phyloP scores from a whole-genome alignment of 176 grass and related monocot genomes.

The Oropetium thomaeum region DNA sequence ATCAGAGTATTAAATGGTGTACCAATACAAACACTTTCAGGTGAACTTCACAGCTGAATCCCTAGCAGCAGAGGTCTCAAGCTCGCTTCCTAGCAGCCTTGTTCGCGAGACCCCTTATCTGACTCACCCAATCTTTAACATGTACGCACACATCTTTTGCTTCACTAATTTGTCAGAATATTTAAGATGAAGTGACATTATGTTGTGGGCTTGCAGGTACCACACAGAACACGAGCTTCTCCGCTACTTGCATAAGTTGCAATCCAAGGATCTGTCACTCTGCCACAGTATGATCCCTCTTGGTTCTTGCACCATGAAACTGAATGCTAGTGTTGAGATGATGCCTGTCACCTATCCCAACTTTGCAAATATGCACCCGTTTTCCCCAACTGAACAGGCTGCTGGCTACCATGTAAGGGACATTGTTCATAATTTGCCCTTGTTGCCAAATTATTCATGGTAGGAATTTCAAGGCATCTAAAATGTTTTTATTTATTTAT shows the following conservation, averaged over 20 bases:
- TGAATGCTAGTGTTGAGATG: conserved; percentile 97
- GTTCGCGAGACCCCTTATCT: conserved; percentile 80
- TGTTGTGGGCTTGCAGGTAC: conserved; percentile 62
- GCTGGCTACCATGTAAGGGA: conserved; percentile 74
- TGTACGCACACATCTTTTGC: conserved; percentile 38
- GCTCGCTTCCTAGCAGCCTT: conserved; percentile 64
- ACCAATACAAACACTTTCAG: conserved; percentile 44
- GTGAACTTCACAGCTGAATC: conserved; percentile 86
- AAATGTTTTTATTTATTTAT: conserved; percentile 31
- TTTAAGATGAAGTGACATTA: conserved; percentile 13
- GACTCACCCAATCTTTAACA: conserved; percentile 87
- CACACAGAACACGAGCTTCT: conserved; percentile 98
- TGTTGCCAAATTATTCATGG: background rate
- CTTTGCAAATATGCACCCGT: conserved; percentile 88
- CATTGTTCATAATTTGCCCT: background rate
- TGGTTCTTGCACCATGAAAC: conserved; percentile 99
- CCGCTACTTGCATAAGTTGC: conserved; percentile 89
- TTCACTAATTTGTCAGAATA: conserved; percentile 2
- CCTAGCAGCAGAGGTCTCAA: conserved; percentile 69
- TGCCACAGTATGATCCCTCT: conserved; percentile 99
- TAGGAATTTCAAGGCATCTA: background rate
- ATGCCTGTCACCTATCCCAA: conserved; percentile 96
- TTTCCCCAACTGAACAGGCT: conserved; percentile 82
- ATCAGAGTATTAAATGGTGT: conserved; percentile 7
- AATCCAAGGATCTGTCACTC: conserved; percentile 86